These are phyloP conservation scores for Nissolia schottii DNA, from an alignment of 306 rosid genomes.

Conservation along the genomic window DNA sequence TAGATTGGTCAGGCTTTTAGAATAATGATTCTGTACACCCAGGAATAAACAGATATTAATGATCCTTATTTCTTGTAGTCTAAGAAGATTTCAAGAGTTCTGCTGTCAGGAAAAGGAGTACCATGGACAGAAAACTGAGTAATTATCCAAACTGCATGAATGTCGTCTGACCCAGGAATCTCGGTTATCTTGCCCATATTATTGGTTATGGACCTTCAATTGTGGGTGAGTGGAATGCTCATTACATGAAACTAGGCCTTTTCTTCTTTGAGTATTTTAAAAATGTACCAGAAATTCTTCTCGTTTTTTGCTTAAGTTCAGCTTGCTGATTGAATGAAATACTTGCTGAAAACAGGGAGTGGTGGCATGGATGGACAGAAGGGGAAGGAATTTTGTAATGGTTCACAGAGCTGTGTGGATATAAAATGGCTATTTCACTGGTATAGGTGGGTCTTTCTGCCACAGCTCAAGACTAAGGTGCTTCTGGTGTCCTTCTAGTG, in stretches of 20 bases:
- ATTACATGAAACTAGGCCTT: neutral
- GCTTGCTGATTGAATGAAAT: neutral
- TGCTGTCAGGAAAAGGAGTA: slow-evolving; percentile 32
- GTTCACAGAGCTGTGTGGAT: slow-evolving; percentile 36
- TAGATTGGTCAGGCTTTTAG: neutral
- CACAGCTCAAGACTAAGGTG: slow-evolving; percentile 24
- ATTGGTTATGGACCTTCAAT: neutral
- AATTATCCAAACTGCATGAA: slow-evolving; percentile 5
- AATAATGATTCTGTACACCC: neutral
- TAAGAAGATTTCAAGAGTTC: slow-evolving; percentile 57
- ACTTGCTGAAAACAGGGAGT: slow-evolving; percentile 9
- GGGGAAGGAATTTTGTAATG: neutral
- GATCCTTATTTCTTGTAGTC: slow-evolving; percentile 43
- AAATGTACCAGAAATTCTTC: neutral
- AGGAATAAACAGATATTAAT: neutral
- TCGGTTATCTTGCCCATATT: neutral
- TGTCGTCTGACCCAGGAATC: neutral
- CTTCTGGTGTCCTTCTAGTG: slow-evolving; percentile 30
- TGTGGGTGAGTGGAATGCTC: slow-evolving; percentile 17
- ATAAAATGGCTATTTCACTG: slow-evolving; percentile 20
- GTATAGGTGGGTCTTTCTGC: slow-evolving; percentile 28
- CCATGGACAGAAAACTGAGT: neutral
- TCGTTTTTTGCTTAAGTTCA: neutral
- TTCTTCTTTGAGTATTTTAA: neutral
- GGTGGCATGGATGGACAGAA: neutral